Evolutionary conservation across 495 filamentous ascomycete species (phyloP).

Genomic region (Neurospora intermedia): DNA sequence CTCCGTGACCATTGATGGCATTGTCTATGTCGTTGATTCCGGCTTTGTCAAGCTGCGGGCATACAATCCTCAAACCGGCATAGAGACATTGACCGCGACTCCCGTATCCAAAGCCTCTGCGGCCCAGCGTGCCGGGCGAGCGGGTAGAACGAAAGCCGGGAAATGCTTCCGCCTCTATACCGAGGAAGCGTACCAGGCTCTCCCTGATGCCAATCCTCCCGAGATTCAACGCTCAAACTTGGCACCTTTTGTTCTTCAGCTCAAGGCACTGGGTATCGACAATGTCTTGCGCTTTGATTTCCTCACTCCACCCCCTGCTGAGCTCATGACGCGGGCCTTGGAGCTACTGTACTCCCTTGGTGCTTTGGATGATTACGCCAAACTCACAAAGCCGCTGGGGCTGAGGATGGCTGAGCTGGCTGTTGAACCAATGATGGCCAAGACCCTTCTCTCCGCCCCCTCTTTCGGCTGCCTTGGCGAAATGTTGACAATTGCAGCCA

Average conservation of each 20-base stretch:
- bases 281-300: constrained; percentile 90
- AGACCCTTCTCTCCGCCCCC: constrained; percentile 70
- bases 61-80: constrained; percentile 79
- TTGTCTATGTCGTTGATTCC: constrained; percentile 85
- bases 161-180: constrained; percentile 95
- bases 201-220: constrained; percentile 70
- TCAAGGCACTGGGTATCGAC: constrained; percentile 93
- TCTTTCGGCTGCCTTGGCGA: constrained; percentile 72
- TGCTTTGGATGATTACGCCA: constrained; percentile 81
- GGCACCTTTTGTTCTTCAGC: constrained; percentile 79
- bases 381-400: constrained; percentile 80
- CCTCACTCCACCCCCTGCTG: constrained; percentile 76
- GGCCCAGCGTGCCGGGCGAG: constrained; percentile 82
- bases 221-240: constrained; percentile 93
- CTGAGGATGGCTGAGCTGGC: constrained; percentile 89
- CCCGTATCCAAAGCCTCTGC: constrained; percentile 89
- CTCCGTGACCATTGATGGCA: constrained; percentile 85
- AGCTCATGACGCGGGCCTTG: constrained; percentile 76
- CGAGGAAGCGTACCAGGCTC: constrained; percentile 54
- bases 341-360: constrained; percentile 86
- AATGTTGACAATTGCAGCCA: constrained; percentile 85
- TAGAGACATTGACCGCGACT: constrained; percentile 79
- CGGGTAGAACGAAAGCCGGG: constrained; percentile 82
- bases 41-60: constrained; percentile 88
- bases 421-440: constrained; percentile 93